Base-by-base conservation (phyloP, 164 flowering plant species). In the Hamamelis virginiana region DNA sequence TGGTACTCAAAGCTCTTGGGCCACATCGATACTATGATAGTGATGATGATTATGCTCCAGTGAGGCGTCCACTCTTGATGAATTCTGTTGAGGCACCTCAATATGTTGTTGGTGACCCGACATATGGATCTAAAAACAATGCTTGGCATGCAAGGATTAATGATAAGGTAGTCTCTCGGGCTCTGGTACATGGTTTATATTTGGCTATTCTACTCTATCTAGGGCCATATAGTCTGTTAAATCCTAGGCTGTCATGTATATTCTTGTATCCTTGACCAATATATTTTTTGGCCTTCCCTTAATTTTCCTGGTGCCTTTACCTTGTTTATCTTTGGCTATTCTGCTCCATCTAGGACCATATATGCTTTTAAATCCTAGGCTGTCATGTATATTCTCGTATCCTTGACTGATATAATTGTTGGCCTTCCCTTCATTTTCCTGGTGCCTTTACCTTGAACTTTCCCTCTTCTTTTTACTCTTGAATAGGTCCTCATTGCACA, bases 1-100 rank as follows among this genome's bases (percentile, higher is more conserved):
- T 89, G 85, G 66, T 88, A 43, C 91, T 93, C 46, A 89, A 78
- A 82, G 92, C 92, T 57, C 82, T 89, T 56, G 96, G 96, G 22
- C 88, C 98, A 46, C 82, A 84, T 72, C 83, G 43, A 47, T 77
- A 77, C 72, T 89, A 86, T 72, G 96, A 93, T 56, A 91, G 93
- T 64, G 96, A 89, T 65, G 96, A 91, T 73, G 89, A 89, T 10
- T 87, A 72, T 75, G 71, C 69, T 72, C 75, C 87, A 22, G 80
- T 82, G 3, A 81, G 89, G 73, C 85, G 78, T 66, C 92, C 92
- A 12, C 89, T 89, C 45, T 70, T 90, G 71, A 78, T 59, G 70
- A 76, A 82, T 75, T 77, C 76, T 59, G 79, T 57, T 46, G 83
- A 73, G 13, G 81, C 78, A 59, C 77, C 82, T 67, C 57, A 84